A percentile compares a stretch with the other conserved stretches of the same genome.
These are phyloP conservation scores for Scutellaria barbata DNA, from an alignment of 257 asterid genomes.

Conservation along the genomic window DNA sequence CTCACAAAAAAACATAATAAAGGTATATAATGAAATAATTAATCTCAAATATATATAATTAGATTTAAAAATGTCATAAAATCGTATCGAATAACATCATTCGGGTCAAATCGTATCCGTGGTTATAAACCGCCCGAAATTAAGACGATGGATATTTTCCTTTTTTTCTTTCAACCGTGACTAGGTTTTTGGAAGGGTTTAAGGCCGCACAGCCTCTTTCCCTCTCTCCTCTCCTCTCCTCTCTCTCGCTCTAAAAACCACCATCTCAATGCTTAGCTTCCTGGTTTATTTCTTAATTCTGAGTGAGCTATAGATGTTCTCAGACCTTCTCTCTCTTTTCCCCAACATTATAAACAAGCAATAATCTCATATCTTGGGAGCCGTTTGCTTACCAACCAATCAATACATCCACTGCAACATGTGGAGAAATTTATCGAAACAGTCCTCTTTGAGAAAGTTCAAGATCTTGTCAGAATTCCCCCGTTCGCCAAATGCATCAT, in stretches of 20 bases:
- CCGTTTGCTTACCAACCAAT: conserved; percentile 16
- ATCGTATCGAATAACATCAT: not conserved
- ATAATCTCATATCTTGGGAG: conserved; percentile 1
- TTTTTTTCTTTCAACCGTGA: not conserved
- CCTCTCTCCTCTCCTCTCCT: not conserved
- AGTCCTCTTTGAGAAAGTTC: conserved; percentile 51
- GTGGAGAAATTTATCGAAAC: conserved; percentile 82
- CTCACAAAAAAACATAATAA: too few relatives aligned
- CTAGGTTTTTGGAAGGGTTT: conserved; percentile 76
- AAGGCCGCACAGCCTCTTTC: conserved; percentile 48
- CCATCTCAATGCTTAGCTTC: not conserved
- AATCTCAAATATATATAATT: too few relatives aligned
- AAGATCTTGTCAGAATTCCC: conserved; percentile 46
- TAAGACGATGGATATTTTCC: not conserved
- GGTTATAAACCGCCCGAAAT: not conserved
- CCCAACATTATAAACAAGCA: not conserved
- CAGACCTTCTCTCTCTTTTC: not conserved
- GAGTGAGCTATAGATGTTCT: not conserved
- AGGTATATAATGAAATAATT: too few relatives aligned
- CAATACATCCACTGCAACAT: conserved; percentile 48
- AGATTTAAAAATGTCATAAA: too few relatives aligned
- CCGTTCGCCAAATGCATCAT: conserved; percentile 30
- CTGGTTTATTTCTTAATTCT: not conserved
- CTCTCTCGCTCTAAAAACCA: not conserved
- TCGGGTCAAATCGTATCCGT: conserved; percentile 1